These are phyloP conservation scores for Paecilomyces dactylethromorphus DNA, from an alignment of 2,329 filamentous ascomycete species.

Conservation along the genomic window DNA sequence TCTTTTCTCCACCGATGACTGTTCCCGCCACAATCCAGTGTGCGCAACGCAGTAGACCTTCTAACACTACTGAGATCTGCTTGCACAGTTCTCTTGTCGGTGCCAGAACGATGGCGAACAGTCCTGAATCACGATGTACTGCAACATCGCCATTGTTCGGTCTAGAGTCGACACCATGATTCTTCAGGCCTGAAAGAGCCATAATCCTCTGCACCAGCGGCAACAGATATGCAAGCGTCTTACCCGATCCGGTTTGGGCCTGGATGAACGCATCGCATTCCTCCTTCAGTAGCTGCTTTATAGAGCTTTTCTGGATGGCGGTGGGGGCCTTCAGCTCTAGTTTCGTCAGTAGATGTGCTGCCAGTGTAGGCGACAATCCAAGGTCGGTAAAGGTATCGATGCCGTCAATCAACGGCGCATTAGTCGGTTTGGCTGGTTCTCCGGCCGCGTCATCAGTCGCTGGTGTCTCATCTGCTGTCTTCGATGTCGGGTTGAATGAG, in stretches of 20 bases:
- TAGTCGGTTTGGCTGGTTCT: constrained; percentile 67
- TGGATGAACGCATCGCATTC: constrained; percentile 93
- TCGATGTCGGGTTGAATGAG: constrained; percentile 75
- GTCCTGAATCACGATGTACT: constrained; percentile 75
- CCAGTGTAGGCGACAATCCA: constrained; percentile 72
- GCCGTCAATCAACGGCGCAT: constrained; percentile 80
- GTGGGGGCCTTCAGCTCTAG: constrained; percentile 86
- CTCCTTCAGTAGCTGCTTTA: constrained; percentile 70
- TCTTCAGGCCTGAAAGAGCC: constrained; percentile 55
- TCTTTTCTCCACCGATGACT: constrained; percentile 66
- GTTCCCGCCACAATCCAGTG: constrained; percentile 93
- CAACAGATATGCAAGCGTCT: constrained; percentile 91
- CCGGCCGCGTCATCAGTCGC: constrained; percentile 26
- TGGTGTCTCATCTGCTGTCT: constrained; percentile 38
- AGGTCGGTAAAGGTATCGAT: constrained; percentile 80
- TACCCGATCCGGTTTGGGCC: constrained; percentile 94
- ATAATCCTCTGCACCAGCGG: constrained; percentile 87
- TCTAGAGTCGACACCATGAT: constrained; percentile 27
- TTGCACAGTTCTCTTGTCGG: constrained; percentile 92
- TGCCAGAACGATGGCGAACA: constrained; percentile 90
- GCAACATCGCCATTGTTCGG: constrained; percentile 33
- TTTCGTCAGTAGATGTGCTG: constrained; percentile 76
- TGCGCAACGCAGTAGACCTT: constrained; percentile 77
- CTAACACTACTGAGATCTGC: constrained; percentile 82
- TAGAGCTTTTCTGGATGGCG: constrained; percentile 85